Percentiles rank a stretch among this genome's conserved stretches.
Conservation (phyloP, 371 early-diverging fungal species). For the Mucor saturninus region DNA sequence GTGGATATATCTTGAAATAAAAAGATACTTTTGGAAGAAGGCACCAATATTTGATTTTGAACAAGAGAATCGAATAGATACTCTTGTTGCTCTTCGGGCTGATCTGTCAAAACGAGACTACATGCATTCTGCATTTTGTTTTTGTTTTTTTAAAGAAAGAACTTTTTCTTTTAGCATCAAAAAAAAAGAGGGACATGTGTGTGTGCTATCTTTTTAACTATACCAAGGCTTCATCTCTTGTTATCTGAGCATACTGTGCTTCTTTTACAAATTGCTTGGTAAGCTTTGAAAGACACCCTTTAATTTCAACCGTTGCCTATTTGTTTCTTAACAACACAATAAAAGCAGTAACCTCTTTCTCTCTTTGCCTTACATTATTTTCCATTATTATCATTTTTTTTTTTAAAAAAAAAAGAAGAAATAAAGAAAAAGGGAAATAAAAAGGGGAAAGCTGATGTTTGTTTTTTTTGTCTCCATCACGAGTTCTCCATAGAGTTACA, state of each 20-base stretch:
- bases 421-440: too few species aligned
- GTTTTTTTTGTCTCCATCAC: too few species aligned
- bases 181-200: background rate
- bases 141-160: background rate
- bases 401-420: too few species aligned
- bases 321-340: background rate
- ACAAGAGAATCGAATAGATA: conserved; percentile 14
- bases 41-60: conserved; percentile 8
- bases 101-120: conserved; percentile 8
- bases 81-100: conserved; percentile 5
- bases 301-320: background rate
- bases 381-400: too few species aligned
- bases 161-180: background rate
- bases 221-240: conserved; percentile 26
- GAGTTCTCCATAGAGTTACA: too few species aligned
- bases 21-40: conserved; percentile 14
- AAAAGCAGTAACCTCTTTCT: background rate
- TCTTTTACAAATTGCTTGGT: conserved; percentile 24
- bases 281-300: conserved; percentile 15
- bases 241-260: conserved; percentile 29
- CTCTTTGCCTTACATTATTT: background rate
- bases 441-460: too few species aligned
- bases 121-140: conserved; percentile 13
- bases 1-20: conserved; percentile 10
- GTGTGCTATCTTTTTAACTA: too few species aligned